These are phyloP conservation scores for Linum lewisii DNA, from an alignment of 345 rosid genomes.

Conservation along the genomic window DNA sequence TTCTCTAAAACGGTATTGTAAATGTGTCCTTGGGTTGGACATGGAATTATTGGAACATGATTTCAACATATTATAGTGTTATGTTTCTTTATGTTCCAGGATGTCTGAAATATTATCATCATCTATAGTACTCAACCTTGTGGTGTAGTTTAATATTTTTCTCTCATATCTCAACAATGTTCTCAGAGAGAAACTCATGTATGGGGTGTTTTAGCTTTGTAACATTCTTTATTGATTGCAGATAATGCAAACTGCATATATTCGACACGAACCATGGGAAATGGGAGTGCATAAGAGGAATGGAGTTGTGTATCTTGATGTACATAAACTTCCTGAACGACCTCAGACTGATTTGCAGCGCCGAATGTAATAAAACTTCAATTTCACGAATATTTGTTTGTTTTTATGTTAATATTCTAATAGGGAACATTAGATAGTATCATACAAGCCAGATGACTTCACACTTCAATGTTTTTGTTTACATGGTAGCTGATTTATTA, in stretches of 20 bases:
- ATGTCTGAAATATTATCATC: conserved; percentile 1
- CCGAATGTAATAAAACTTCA: conserved; percentile 43
- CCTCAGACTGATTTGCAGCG: conserved; percentile 78
- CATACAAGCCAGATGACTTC: too few relatives aligned
- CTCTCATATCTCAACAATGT: too few relatives aligned
- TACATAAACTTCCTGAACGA: conserved; percentile 87
- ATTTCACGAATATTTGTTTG: background rate
- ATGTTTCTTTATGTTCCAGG: background rate
- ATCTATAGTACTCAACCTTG: background rate
- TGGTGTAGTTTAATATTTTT: background rate
- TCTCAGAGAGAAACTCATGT: background rate
- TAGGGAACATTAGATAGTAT: background rate
- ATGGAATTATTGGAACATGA: background rate
- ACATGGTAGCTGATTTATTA: too few relatives aligned
- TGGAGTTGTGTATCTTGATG: conserved; percentile 86
- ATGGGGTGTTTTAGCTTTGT: background rate
- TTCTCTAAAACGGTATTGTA: too few relatives aligned
- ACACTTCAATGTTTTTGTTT: too few relatives aligned
- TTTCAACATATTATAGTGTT: background rate
- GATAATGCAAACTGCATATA: conserved; percentile 88
- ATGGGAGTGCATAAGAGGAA: conserved; percentile 99
- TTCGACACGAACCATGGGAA: conserved; percentile 86
- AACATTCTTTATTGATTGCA: conserved; percentile 18
- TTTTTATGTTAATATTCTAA: background rate
- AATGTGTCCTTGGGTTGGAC: too few relatives aligned